Base-by-base conservation (phyloP, 2,329 filamentous ascomycete genomes). In the Pseudogymnoascus sp. region DNA sequence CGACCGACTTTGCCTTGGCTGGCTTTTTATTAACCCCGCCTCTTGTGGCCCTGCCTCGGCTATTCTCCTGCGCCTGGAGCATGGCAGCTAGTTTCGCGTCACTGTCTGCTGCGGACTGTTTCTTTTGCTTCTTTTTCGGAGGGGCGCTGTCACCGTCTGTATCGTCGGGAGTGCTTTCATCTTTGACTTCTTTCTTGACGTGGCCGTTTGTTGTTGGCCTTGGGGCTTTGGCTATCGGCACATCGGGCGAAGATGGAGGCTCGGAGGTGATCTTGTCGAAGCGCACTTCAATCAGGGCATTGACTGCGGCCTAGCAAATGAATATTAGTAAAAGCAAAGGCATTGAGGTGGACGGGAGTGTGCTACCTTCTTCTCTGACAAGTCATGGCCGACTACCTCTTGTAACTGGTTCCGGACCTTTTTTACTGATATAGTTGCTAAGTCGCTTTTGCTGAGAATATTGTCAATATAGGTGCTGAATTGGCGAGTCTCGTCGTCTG, bases 41-140 rank as follows among this genome's bases (percentile, higher is more conserved):
- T 47, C 93, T 83, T 2, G 92, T 97, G 15, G 89, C 81, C 58
- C 84, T 85, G 44, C 84, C 79, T 58, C 82, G 76, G 63, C 84
- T 81, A 74, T 97, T 96, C 76, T 97, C 91, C 74, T 97, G 90
- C 0, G 92, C 93, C 75, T 99, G 94, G 36, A 99, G 80, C 73
- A 88, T 85, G 13, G 92, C 92, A 0, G 94, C 94, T 64, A 93
- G 84, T 47, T 88, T 85, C 35, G 93, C 94, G 74, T 99, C 94
- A 33, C 89, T 87, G 66, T 96, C 90, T 66, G 83, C 77, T 31
- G 57, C 33, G n/a, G 33, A 59, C 29, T 84, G 81, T 44, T 83
- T 82, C 71, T 86, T 86, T 62, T 78, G 58, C 74, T 88, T 88
- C 76, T 90, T 91, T 72, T 87, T 89, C 65, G 76, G 72, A 4